Evolutionary conservation across 768 basidiomycete genomes (phyloP).

Genomic region (Leccinum truebloodii): DNA sequence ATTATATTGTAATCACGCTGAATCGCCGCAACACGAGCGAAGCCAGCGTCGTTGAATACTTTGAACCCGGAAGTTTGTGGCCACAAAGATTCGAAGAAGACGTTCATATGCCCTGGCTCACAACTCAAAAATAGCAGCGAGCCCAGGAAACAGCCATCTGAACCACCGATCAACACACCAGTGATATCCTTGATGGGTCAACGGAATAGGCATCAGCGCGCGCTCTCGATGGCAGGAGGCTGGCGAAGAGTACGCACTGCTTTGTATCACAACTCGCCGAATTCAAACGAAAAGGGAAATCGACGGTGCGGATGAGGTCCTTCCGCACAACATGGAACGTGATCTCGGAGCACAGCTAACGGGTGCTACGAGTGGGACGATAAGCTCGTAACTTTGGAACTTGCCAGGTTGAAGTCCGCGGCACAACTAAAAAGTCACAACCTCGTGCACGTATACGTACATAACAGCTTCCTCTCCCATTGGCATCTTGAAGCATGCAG

Average conservation of each 20-base stretch:
- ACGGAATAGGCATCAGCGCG: too few species aligned
- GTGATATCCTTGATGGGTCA: too few species aligned
- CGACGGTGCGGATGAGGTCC: background rate
- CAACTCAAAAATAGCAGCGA: background rate
- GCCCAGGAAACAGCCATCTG: background rate
- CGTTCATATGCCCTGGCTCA: background rate
- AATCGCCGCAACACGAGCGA: background rate
- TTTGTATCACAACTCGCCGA: background rate
- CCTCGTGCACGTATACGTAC: too few species aligned
- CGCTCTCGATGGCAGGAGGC: too few species aligned
- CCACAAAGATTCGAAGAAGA: background rate
- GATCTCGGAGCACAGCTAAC: too few species aligned
- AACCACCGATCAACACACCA: background rate
- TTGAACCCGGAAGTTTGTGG: background rate
- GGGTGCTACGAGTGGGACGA: too few species aligned
- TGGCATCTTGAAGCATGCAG: too few species aligned
- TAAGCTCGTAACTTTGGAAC: too few species aligned
- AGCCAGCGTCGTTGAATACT: background rate
- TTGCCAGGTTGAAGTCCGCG: too few species aligned
- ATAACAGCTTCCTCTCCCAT: too few species aligned
- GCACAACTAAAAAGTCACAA: too few species aligned
- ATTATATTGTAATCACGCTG: background rate
- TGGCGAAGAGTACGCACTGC: too few species aligned
- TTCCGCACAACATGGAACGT: background rate
- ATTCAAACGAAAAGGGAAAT: background rate